A percentile compares a stretch with the other conserved stretches of the same genome.
These are phyloP conservation scores for Ganoderma boninense DNA, from an alignment of 1,284 basidiomycete species.

Conservation along the genomic window DNA sequence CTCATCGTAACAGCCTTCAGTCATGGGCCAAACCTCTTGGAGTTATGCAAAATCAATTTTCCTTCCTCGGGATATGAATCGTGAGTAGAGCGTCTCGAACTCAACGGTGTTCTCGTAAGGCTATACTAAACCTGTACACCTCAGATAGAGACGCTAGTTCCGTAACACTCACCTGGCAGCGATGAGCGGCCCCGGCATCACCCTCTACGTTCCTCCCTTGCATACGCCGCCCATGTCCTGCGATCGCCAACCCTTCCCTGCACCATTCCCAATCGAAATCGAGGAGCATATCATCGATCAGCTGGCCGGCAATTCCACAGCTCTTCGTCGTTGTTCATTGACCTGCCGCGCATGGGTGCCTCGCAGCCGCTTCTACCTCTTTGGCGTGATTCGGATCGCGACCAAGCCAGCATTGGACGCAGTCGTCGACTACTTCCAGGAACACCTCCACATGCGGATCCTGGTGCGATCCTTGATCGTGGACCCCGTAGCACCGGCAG, in stretches of 20 bases:
- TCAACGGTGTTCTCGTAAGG: neutral
- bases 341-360: neutral
- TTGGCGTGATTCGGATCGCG: neutral
- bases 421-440: neutral
- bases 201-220: neutral
- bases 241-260: neutral
- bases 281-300: conserved; percentile 2
- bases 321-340: neutral
- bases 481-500: neutral
- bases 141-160: neutral
- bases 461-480: neutral
- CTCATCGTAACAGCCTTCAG: no score
- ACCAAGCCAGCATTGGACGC: neutral
- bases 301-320: neutral
- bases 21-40: no score
- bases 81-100: neutral
- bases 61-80: neutral
- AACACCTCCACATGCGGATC: neutral
- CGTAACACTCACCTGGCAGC: no score
- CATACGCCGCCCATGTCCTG: neutral
- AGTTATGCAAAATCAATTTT: no score
- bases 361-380: conserved; percentile 4
- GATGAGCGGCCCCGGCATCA: neutral
- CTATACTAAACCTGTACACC: neutral
- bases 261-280: conserved; percentile 1